Conservation (phyloP, 177 flowering plant genomes). For the Tripterygium wilfordii region DNA sequence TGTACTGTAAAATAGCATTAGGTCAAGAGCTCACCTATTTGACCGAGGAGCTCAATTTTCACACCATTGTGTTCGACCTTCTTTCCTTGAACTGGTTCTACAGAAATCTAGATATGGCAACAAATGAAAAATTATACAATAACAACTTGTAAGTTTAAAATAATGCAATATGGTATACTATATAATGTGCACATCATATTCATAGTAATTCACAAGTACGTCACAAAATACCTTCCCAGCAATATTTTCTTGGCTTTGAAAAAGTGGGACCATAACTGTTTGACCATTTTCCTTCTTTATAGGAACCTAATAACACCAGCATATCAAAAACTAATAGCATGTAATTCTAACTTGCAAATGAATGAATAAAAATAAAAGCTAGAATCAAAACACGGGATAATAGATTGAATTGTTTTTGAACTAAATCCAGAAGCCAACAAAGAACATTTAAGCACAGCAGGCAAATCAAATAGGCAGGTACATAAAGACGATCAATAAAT, state of each 20-base stretch:
- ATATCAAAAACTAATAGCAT: not conserved
- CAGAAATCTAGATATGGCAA: slow-evolving; percentile 46
- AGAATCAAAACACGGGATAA: too few species aligned
- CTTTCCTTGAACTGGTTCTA: slow-evolving; percentile 91
- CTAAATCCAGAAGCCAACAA: too few species aligned
- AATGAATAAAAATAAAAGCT: too few species aligned
- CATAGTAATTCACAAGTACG: not conserved
- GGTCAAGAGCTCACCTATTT: slow-evolving; percentile 55
- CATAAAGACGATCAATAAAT: too few species aligned
- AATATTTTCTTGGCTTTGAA: slow-evolving; percentile 92
- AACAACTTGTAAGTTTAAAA: not conserved
- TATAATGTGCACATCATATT: not conserved
- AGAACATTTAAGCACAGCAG: too few species aligned
- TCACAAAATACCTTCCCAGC: slow-evolving; percentile 63
- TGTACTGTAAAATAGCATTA: not conserved
- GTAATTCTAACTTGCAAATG: too few species aligned
- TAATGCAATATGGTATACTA: too few species aligned
- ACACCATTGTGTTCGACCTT: slow-evolving; percentile 96
- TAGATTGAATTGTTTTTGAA: too few species aligned
- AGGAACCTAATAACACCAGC: slow-evolving; percentile 40
- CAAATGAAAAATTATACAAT: not conserved
- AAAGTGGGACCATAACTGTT: slow-evolving; percentile 70
- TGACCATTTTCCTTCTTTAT: slow-evolving; percentile 86
- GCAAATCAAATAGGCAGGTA: too few species aligned
- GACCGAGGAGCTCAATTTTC: slow-evolving; percentile 97